Percentiles rank a stretch among this genome's conserved stretches.
Conservation (phyloP, 495 filamentous ascomycete species). For the Hypomontagnella submonticulosa region DNA sequence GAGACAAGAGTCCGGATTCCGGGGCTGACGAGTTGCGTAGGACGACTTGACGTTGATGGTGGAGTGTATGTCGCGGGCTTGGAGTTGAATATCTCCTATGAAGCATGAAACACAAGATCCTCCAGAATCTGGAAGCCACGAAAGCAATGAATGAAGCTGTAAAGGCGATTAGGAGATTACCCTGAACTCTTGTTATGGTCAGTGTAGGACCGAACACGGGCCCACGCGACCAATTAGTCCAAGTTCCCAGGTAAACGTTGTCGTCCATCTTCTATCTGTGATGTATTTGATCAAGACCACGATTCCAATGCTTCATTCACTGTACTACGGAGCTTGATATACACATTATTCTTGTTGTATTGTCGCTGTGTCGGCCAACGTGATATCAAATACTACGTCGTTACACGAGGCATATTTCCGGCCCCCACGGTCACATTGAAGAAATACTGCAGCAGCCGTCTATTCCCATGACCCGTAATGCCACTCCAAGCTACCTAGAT, state of each 20-base stretch:
- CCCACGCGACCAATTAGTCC: constrained; percentile 46
- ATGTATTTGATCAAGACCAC: too few species aligned
- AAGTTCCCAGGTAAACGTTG: constrained; percentile 32
- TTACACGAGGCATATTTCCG: too few species aligned
- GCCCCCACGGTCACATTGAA: too few species aligned
- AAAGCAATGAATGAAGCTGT: constrained; percentile 23
- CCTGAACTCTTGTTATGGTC: constrained; percentile 31
- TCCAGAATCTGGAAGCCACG: constrained; percentile 18
- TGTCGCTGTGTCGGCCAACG: too few species aligned
- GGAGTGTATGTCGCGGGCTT: background rate
- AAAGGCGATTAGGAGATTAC: constrained; percentile 41
- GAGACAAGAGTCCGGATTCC: constrained; percentile 13
- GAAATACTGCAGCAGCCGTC: too few species aligned
- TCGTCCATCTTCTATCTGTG: background rate
- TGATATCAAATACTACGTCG: too few species aligned
- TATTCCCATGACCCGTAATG: too few species aligned
- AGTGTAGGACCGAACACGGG: constrained; percentile 34
- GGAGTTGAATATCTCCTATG: constrained; percentile 14
- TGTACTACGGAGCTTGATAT: too few species aligned
- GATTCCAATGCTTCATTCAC: too few species aligned
- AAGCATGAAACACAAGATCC: constrained; percentile 19
- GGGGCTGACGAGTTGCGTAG: constrained; percentile 17
- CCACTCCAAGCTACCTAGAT: too few species aligned
- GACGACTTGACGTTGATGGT: constrained; percentile 23
- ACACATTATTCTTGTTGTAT: too few species aligned